Evolutionary conservation across 139 green algal species (phyloP).

Genomic region (Mychonastes homosphaera): DNA sequence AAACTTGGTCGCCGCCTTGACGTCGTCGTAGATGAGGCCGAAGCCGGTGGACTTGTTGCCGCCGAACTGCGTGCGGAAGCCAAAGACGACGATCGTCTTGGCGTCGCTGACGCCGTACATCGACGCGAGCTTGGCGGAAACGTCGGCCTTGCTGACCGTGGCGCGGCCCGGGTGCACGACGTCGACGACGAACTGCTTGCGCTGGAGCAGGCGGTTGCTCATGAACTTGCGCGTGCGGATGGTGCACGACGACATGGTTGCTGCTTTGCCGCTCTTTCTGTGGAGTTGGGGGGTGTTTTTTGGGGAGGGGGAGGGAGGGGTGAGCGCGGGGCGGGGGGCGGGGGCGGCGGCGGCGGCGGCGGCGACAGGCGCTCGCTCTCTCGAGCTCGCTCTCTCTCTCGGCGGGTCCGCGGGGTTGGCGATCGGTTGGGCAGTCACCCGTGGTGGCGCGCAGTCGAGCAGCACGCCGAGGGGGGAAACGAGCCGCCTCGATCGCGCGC

Average conservation of each 20-base stretch:
- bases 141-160: slow-evolving; percentile 94
- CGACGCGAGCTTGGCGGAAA: slow-evolving; percentile 90
- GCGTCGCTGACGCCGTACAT: slow-evolving; percentile 93
- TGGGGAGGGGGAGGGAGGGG: too few relatives aligned
- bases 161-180: slow-evolving; percentile 92
- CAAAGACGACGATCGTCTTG: slow-evolving; percentile 86
- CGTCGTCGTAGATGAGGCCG: slow-evolving; percentile 95
- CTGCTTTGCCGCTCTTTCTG: slow-evolving; percentile 10
- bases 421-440: too few relatives aligned
- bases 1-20: slow-evolving; percentile 93
- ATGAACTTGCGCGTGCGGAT: slow-evolving; percentile 95
- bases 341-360: too few relatives aligned
- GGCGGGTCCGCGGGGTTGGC: too few relatives aligned
- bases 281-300: too few relatives aligned
- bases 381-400: too few relatives aligned
- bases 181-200: slow-evolving; percentile 95
- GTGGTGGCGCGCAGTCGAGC: too few relatives aligned
- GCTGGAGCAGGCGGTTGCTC: slow-evolving; percentile 84
- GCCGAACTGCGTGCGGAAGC: slow-evolving; percentile 97
- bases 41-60: slow-evolving; percentile 98
- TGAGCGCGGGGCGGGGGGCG: too few relatives aligned
- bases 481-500: too few relatives aligned
- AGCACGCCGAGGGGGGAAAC: too few relatives aligned
- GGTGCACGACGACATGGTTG: slow-evolving; percentile 79
- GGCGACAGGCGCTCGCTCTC: too few relatives aligned